phyloP scores from a whole-genome alignment of 345 rosid genomes.

The Eucalyptus pauciflora region DNA sequence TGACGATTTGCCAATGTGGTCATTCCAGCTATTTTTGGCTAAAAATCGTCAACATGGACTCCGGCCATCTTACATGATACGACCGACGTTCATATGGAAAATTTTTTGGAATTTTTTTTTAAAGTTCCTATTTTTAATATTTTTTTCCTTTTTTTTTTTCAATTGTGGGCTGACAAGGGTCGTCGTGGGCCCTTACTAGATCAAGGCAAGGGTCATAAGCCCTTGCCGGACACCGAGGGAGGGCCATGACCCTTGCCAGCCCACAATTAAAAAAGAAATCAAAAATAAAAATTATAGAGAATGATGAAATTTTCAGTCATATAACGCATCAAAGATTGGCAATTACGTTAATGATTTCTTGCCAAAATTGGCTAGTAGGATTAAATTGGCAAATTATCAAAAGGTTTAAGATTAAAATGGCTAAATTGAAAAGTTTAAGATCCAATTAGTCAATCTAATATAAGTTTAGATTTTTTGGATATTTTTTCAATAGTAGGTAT shows the following conservation, averaged over 20 bases:
- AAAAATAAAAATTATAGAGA: background rate
- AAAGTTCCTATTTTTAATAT: background rate
- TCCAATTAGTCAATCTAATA: background rate
- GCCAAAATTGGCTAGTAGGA: background rate
- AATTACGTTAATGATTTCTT: background rate
- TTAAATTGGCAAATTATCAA: background rate
- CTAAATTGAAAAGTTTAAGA: background rate
- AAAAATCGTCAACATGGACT: background rate
- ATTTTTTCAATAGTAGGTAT: background rate
- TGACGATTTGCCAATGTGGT: background rate
- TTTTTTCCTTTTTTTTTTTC: background rate
- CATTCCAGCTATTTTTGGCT: background rate
- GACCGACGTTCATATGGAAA: rapidly evolving
- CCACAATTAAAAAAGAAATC: background rate
- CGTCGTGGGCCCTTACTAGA: background rate
- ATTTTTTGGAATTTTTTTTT: background rate
- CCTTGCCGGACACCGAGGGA: background rate
- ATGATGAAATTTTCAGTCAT: background rate
- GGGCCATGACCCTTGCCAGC: background rate
- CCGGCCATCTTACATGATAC: background rate
- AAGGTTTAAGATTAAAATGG: background rate
- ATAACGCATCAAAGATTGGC: rapidly evolving
- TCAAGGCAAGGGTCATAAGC: background rate
- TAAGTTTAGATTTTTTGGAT: background rate
- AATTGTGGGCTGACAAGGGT: background rate